Percentiles rank a stretch among this genome's conserved stretches.
Conservation (phyloP, 768 basidiomycete genomes). For the Galerina sulciceps region DNA sequence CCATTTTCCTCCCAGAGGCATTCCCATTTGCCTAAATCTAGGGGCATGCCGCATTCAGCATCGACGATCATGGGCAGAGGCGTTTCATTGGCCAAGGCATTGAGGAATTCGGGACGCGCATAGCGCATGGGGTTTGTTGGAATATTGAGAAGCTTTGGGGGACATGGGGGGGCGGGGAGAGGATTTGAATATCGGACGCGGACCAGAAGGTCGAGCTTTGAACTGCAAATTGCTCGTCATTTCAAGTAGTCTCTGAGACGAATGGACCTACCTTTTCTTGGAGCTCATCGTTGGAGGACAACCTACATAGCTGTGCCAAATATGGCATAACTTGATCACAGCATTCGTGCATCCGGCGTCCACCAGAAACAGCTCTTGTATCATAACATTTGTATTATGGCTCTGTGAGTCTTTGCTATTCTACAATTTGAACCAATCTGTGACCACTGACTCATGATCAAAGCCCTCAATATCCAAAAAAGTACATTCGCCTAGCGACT, state of each 20-base stretch:
- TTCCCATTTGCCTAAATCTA: conserved; percentile 85
- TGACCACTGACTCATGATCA: too few species aligned
- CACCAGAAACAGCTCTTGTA: too few species aligned
- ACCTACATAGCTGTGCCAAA: too few species aligned
- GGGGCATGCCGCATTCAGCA: conserved; percentile 94
- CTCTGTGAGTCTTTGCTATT: too few species aligned
- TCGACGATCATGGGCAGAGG: conserved; percentile 96
- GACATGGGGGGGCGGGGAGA: conserved; percentile 94
- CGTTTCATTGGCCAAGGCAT: conserved; percentile 77
- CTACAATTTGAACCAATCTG: too few species aligned
- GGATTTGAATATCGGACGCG: conserved; percentile 95
- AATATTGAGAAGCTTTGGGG: conserved; percentile 91
- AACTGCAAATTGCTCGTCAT: conserved; percentile 21
- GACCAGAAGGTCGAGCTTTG: conserved; percentile 89
- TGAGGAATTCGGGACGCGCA: conserved; percentile 83
- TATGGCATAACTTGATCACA: not conserved
- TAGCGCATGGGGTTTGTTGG: conserved; percentile 91
- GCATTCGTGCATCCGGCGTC: too few species aligned
- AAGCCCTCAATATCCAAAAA: too few species aligned
- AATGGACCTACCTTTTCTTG: conserved; percentile 27
- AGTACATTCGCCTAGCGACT: not conserved
- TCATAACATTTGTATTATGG: too few species aligned
- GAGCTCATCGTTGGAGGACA: conserved; percentile 18
- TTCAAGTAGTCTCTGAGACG: not conserved
- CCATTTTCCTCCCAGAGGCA: conserved; percentile 84